Base-by-base conservation (phyloP, 129 eudicot genomes). In the Escallonia herrerae region DNA sequence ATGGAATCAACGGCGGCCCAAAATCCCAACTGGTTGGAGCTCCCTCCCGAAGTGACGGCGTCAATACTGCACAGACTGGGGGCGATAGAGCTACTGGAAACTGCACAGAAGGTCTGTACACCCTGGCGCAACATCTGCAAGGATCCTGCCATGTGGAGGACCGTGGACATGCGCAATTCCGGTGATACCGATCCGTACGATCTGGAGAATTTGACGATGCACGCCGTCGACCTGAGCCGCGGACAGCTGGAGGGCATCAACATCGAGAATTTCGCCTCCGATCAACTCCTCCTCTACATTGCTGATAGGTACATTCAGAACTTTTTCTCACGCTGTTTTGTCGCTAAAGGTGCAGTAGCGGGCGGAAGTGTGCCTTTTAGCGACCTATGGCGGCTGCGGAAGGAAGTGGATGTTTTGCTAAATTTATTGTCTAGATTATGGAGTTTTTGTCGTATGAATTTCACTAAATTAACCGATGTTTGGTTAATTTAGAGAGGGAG, bases 31-130 rank as follows among this genome's bases (percentile, higher is more conserved):
- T 87, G 95, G 95, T 47, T 81, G 15, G 85, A 87, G 9, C 66
- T 87, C 48, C 95, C 87, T 9, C 63, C 55, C 12, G 87, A 83
- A 47, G 51, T 83, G 45, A 78, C 64, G 62, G 67, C 80, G 7
- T 66, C 52, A n/a, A 83, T 87, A 44, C 78, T 83, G 45, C 77
- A 75, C 33, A 74, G 66, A 43, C 33, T 87, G 22, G 71, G 81
- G 1, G 52, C 81, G 0, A 40, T 87, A 3, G 85, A 81, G 58
- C 67, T 81, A 49, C 87, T 87, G 58, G 60, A 47, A 58, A 69
- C 48, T 56, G 87, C 85, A 6, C 87, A 83, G 67, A 72, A 49
- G 61, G 95, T 78, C 22, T 87, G 95, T 71, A 75, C 72, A n/a
- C 53, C 77, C 15, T 87, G 95, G 95, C 76, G 86, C 38, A 67